A percentile compares a stretch with the other conserved stretches of the same genome.
phyloP scores from a whole-genome alignment of 176 grass and related monocot genomes.

The Tillandsia leiboldiana region DNA sequence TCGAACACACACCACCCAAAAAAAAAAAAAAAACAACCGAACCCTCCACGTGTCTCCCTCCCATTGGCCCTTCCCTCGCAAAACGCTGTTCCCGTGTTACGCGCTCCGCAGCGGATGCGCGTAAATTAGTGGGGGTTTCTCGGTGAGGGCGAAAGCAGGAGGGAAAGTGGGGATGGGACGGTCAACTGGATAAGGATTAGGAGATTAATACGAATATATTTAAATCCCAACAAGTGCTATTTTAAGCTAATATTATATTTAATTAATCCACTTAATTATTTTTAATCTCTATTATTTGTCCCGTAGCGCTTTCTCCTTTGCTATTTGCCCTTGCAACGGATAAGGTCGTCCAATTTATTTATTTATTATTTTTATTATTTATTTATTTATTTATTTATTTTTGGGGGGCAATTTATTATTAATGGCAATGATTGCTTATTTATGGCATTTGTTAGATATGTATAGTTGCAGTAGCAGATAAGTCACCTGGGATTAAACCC shows the following conservation, averaged over 20 bases:
- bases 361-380: not conserved
- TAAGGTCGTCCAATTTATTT: slow-evolving; percentile 6
- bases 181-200: slow-evolving; percentile 36
- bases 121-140: slow-evolving; percentile 9
- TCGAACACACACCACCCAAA: not conserved
- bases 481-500: no score
- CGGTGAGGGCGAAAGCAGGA: slow-evolving; percentile 12
- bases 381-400: no score
- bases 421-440: no score
- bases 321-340: not conserved
- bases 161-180: not conserved
- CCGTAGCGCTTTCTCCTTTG: not conserved
- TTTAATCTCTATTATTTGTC: not conserved
- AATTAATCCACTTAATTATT: not conserved
- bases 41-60: not conserved
- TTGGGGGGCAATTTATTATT: no score
- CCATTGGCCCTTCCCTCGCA: not conserved
- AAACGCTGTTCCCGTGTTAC: not conserved
- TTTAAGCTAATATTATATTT: not conserved
- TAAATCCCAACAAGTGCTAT: not conserved
- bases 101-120: not conserved
- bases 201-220: not conserved
- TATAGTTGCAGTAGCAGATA: no score
- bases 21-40: not conserved
- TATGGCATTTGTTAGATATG: no score